phyloP scores from a whole-genome alignment of 2,329 filamentous ascomycete species.

The Aschersonia sp. region DNA sequence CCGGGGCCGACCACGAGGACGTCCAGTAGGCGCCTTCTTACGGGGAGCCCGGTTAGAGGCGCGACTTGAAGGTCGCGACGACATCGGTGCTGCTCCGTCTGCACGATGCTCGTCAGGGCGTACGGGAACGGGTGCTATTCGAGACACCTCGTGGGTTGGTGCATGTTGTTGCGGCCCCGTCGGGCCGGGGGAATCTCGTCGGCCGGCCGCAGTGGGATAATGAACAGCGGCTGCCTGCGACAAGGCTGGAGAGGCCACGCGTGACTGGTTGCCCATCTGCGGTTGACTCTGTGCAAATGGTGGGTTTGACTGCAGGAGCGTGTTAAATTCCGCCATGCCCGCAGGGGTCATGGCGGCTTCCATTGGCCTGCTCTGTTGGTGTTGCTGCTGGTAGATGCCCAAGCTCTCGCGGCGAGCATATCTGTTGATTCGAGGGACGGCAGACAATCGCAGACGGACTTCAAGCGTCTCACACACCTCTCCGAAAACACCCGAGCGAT shows the following conservation, averaged over 20 bases:
- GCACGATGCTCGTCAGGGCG: slow-evolving; percentile 8
- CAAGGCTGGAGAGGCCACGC: slow-evolving; percentile 17
- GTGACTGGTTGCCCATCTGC: slow-evolving; percentile 13
- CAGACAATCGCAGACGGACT: slow-evolving; percentile 77
- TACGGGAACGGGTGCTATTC: slow-evolving; percentile 20
- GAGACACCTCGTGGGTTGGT: slow-evolving; percentile 15
- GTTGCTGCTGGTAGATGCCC: too few relatives aligned
- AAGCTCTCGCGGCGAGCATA: too few relatives aligned
- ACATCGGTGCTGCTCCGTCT: slow-evolving; percentile 10
- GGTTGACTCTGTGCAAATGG: slow-evolving; percentile 22
- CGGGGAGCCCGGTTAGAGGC: slow-evolving; percentile 7
- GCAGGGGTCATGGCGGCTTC: slow-evolving; percentile 29
- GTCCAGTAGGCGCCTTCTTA: slow-evolving; percentile 33
- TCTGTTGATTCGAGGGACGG: slow-evolving; percentile 12
- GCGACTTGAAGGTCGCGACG: slow-evolving; percentile 45
- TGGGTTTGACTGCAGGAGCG: slow-evolving; percentile 60
- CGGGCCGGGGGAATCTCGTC: slow-evolving; percentile 14
- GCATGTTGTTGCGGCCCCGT: slow-evolving; percentile 8
- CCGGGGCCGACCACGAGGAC: slow-evolving; percentile 39
- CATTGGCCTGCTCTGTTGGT: slow-evolving; percentile 8
- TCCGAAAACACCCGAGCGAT: slow-evolving; percentile 69
- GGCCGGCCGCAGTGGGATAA: slow-evolving; percentile 3
- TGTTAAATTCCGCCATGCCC: slow-evolving; percentile 65
- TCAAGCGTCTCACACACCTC: slow-evolving; percentile 83
- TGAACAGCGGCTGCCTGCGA: too few relatives aligned